phyloP scores from a whole-genome alignment of 1,284 basidiomycete species.

The Coniferiporia weirii region DNA sequence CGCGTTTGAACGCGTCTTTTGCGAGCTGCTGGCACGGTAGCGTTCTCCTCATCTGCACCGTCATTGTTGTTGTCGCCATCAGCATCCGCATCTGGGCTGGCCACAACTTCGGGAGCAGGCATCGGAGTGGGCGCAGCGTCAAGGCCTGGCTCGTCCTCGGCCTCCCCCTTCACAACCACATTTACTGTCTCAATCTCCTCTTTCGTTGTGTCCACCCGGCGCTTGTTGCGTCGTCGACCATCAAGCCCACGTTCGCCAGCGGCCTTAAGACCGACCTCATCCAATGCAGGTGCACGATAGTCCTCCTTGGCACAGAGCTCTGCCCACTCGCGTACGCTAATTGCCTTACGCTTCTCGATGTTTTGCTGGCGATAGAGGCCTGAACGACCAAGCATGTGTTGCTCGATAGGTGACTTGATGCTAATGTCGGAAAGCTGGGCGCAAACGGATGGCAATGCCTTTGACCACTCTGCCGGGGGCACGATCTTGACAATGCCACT shows the following conservation, averaged over 20 bases:
- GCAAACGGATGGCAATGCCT: conserved; percentile 63
- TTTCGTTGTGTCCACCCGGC: conserved; percentile 24
- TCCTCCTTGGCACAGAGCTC: conserved; percentile 73
- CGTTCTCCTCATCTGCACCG: conserved; percentile 23
- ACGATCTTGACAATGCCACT: conserved; percentile 94
- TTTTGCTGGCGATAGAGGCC: conserved; percentile 91
- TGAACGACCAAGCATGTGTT: conserved; percentile 80
- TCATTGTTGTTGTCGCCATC: conserved; percentile 35
- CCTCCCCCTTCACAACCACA: conserved; percentile 25
- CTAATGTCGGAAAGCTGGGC: conserved; percentile 66
- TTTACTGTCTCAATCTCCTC: conserved; percentile 29
- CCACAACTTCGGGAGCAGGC: background rate
- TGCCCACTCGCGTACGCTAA: conserved; percentile 85
- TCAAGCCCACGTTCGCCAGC: conserved; percentile 32
- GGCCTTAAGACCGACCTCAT: conserved; percentile 53
- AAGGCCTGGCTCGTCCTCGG: conserved; percentile 27
- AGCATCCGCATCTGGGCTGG: conserved; percentile 25
- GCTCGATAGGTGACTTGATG: conserved; percentile 86
- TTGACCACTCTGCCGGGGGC: conserved; percentile 87
- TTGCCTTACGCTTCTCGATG: conserved; percentile 78
- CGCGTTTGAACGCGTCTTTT: conserved; percentile 42
- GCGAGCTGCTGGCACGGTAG: conserved; percentile 34
- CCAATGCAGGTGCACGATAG: conserved; percentile 61
- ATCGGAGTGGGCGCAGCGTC: conserved; percentile 9
- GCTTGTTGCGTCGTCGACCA: conserved; percentile 22